Base-by-base conservation (phyloP, 2,329 filamentous ascomycete species). In the Daldinia sp. region DNA sequence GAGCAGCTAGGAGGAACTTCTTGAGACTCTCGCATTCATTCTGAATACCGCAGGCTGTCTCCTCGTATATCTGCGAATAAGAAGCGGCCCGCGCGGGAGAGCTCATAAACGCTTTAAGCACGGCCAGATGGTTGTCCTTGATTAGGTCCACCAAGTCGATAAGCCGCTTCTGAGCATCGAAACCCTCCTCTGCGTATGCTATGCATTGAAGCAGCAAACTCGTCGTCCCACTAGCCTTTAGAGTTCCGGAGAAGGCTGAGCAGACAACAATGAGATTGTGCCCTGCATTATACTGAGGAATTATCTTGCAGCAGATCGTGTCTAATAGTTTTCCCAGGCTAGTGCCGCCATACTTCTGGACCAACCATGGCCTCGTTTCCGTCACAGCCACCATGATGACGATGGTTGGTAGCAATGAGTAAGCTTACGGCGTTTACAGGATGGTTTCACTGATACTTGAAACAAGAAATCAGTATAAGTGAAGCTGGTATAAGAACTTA, bases 311-410 rank as follows among this genome's bases (percentile, higher is more conserved):
- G 68, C 72, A 72, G 50, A 88, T 85, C 75, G 86, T 86, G 71
- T 82, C 81, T 65, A 86, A 80, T 68, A 87, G 84, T 75, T 88
- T 89, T 67, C 87, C 87, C 37, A 89, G 81, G 71, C 85, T 87
- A 41, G 87, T 89, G 12, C 87, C 87, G 37, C 87, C 87, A 76
- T 88, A 89, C 81, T 89, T 89, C 74, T 89, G 87, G 56, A 89
- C 86, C 4, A 88, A 83, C 87, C 86, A 89, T 35, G 74, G 75
- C 70, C 69, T 75, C 44, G 59, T 57, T 39, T 56, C 54, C n/a
- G 56, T 68, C 35, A 60, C 68, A 7, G 66, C 69, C 28, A 69
- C 68, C 72, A 72, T 71, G 54, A 59, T 58, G 48, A 30, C 41
- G 39, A 42, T 12, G 54, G 37, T 23, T 23, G 20, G 20, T 64